Evolutionary conservation across 2,329 filamentous ascomycete genomes (phyloP), one percentile per base, ranked within the genome.

Genomic region (Helminthosporium solani): DNA sequence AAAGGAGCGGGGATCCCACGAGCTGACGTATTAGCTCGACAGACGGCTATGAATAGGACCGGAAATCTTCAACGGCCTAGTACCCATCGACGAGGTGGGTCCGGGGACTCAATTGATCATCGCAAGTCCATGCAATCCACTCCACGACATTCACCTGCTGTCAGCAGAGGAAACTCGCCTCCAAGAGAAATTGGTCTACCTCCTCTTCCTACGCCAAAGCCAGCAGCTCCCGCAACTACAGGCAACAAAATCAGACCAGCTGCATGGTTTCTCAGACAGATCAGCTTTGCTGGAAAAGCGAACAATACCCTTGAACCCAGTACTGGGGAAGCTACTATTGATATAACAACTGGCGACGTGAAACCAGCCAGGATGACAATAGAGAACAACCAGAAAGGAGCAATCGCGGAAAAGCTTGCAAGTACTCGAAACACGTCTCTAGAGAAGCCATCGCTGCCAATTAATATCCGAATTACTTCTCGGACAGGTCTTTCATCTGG

Each of bases 281-380:
- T 73, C 20, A 73, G 70, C 47, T 70, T 71, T 42, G 67, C 63
- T n/a, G 67, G 63, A 6, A 63, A 60, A 30, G 56, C 56, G 3
- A 57, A 53, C 36, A 48, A 54, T 4, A 47, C 63, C 14, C 51
- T 61, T 7, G 66, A 70, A 47, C 47, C 61, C 6, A 68, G 61
- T 2, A 54, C 60, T 7, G 59, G 57, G 21, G 56, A 58, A 33
- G 61, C 64, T 9, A 67, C 64, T 12, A 64, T 63, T 28, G 63
- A 68, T 16, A 61, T 69, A 18, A 64, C 59, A 12, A 53, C 56
- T 18, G 67, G 61, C 5, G 60, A 58, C 16, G 64, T 68, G 1
- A 65, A 69, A 33, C 61, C 63, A 28, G 63, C 64, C 3, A 68
- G 58, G 51, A 39, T 68, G 23, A 66, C 63, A 7, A 52, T 66